Conservation (phyloP, 306 rosid species). For the Begonia peltatifolia region DNA sequence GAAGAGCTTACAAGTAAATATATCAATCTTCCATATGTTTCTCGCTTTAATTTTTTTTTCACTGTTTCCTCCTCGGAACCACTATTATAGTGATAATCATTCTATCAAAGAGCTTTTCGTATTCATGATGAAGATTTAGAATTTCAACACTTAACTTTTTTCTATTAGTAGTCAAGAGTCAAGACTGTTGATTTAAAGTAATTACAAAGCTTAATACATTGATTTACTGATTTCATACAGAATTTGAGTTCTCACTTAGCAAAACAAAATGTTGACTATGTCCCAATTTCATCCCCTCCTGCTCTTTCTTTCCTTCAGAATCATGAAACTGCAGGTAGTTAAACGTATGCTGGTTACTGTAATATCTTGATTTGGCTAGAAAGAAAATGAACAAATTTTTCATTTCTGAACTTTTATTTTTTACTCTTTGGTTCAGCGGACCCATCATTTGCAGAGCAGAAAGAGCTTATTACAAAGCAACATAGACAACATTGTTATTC, state of each 20-base stretch:
- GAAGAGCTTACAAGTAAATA: no score
- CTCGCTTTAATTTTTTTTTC: no score
- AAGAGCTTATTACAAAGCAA: slow-evolving; percentile 27
- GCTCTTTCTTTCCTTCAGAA: slow-evolving; percentile 36
- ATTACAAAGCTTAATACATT: background rate
- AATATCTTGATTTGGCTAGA: no score
- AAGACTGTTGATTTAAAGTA: background rate
- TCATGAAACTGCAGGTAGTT: slow-evolving; percentile 30
- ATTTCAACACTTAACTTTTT: no score
- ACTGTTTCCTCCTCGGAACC: no score
- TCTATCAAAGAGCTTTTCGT: no score
- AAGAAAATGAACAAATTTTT: no score
- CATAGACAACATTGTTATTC: slow-evolving; percentile 50
- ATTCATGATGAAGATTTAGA: no score
- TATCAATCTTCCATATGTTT: no score
- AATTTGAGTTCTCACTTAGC: slow-evolving; percentile 38
- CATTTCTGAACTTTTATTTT: no score
- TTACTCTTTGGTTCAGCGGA: slow-evolving; percentile 29
- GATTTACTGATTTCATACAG: slow-evolving; percentile 25
- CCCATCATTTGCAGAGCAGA: slow-evolving; percentile 34
- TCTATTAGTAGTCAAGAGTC: background rate
- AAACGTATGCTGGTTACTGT: background rate
- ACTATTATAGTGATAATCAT: no score
- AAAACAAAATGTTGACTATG: slow-evolving; percentile 36
- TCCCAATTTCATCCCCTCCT: slow-evolving; percentile 54